phyloP scores from a whole-genome alignment of 495 filamentous ascomycete genomes.

The Penicillium simplicissimum region DNA sequence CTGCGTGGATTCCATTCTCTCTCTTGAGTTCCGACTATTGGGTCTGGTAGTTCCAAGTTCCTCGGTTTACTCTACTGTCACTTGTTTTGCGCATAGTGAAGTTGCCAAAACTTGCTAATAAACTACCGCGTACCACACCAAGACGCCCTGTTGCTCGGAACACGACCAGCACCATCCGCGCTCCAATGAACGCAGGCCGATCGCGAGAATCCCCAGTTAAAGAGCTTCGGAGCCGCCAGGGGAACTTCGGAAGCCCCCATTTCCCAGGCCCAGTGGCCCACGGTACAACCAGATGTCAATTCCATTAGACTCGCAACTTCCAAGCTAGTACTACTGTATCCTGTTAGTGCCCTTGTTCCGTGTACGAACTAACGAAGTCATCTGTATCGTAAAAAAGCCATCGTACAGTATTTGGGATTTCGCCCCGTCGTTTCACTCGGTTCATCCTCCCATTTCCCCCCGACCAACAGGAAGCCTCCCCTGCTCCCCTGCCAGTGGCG shows the following conservation, averaged over 20 bases:
- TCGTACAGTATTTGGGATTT: too few relatives aligned
- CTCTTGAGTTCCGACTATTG: background rate
- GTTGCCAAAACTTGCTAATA: too few relatives aligned
- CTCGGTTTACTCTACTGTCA: background rate
- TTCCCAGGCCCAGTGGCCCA: constrained; percentile 7
- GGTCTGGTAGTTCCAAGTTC: background rate
- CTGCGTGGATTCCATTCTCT: background rate
- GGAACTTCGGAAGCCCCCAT: constrained; percentile 14
- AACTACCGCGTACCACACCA: constrained; percentile 3
- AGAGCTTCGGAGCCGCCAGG: constrained; percentile 14
- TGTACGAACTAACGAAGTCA: too few relatives aligned
- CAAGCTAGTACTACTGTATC: constrained; percentile 1
- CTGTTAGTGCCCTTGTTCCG: too few relatives aligned
- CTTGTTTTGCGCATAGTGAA: too few relatives aligned
- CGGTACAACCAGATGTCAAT: constrained; percentile 15
- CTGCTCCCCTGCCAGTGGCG: constrained; percentile 21
- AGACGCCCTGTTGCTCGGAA: background rate
- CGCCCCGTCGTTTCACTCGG: constrained; percentile 20
- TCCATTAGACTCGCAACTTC: background rate
- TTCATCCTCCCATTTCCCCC: constrained; percentile 12
- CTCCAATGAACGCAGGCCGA: constrained; percentile 10
- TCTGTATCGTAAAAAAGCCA: too few relatives aligned
- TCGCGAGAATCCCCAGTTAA: constrained; percentile 1
- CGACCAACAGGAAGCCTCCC: constrained; percentile 29
- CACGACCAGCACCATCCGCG: constrained; percentile 13